Percentiles rank a stretch among this genome's conserved stretches.
Evolutionary conservation across 2,329 filamentous ascomycete species (phyloP).

Genomic region (Sporothrix dimorphospora): DNA sequence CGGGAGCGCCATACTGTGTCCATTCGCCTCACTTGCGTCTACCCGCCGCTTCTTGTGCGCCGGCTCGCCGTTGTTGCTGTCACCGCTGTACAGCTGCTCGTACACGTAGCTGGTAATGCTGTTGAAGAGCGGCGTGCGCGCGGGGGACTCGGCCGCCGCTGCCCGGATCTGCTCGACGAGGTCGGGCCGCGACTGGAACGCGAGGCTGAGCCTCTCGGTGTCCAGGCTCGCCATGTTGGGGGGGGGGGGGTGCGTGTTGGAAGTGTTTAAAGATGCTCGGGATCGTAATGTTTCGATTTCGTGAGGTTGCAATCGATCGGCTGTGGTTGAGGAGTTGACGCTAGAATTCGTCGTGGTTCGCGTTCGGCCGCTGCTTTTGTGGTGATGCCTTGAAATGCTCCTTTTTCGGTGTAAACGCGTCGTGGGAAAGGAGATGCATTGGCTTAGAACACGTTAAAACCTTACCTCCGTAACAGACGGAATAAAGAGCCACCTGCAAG

Average conservation of each 20-base stretch:
- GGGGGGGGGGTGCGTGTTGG: not conserved
- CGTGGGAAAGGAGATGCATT: constrained; percentile 12
- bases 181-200: constrained; percentile 61
- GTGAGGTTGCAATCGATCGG: not conserved
- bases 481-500: not conserved
- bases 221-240: constrained; percentile 47
- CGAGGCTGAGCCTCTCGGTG: constrained; percentile 51
- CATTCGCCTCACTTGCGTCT: constrained; percentile 42
- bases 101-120: constrained; percentile 56
- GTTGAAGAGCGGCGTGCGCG: constrained; percentile 58
- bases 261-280: too few relatives aligned
- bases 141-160: constrained; percentile 59
- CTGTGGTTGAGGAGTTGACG: not conserved
- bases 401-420: constrained; percentile 13
- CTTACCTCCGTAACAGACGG: not conserved
- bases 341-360: not conserved
- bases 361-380: not conserved
- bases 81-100: constrained; percentile 43
- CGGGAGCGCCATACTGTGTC: constrained; percentile 32
- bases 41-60: constrained; percentile 58
- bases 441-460: not conserved
- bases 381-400: not conserved
- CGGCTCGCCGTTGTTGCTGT: constrained; percentile 35
- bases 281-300: not conserved
- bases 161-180: constrained; percentile 57